Evolutionary conservation across 306 rosid species (phyloP), one percentile per base, ranked within the genome.

Genomic region (Abrus pulchellus): DNA sequence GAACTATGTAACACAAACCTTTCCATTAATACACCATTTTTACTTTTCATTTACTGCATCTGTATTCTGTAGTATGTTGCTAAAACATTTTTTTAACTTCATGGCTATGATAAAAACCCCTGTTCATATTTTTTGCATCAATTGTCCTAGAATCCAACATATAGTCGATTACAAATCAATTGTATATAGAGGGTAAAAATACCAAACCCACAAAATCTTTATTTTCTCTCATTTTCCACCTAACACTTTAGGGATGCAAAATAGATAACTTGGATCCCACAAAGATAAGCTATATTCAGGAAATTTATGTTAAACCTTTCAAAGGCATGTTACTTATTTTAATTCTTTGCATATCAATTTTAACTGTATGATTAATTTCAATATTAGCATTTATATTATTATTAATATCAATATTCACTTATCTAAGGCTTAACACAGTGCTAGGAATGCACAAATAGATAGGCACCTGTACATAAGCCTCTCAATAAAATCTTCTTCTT

Each of bases 401-500:
- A 79, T 63, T 76, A 41, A 70, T 54, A 66, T 68, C 79, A 84
- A 80, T 74, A 36, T 33, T 77, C 67, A 79, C 71, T 66, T 65
- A 69, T 56, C 86, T 73, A 76, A 76, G 75, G n/a, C 68, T 72
- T 70, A 88, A 85, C 67, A 27, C 41, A 52, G 86, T 47, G 47
- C 12, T 72, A 82, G 68, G 76, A 75, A 77, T 70, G 67, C 56
- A 61, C 40, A 80, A 77, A 80, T 83, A 68, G 83, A 84, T 83
- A 81, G 85, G 79, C 87, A 96, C 99, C 99, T 96, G 99, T 82
- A 93, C 97, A 92, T 89, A 76, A 96, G 99, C 84, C 99, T 90
- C 89, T 96, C 97, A 50, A 93, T 96, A 84, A 96, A 96, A 96
- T 96, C 99, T 80, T 96, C 99, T 83, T 96, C 99, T 88, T 96